Base-by-base conservation (phyloP, 805 yeast species). In the Saturnispora saitoi region DNA sequence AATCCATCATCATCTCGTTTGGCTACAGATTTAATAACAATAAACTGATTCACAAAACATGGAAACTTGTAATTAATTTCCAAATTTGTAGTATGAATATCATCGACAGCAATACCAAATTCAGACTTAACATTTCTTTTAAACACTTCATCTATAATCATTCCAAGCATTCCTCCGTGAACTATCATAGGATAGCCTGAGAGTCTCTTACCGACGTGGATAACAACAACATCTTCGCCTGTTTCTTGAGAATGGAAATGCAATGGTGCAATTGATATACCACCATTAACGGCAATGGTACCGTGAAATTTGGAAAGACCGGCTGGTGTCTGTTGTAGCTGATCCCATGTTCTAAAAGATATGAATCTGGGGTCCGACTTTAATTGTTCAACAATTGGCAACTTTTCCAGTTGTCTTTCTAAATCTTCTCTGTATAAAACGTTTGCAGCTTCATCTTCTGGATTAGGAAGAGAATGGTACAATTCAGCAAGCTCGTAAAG, bases 91-190 rank as follows among this genome's bases (percentile, higher is more conserved):
- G 82, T 79, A 54, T 71, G 74, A 4, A 57, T 52, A 58, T 63
- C 56, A 58, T 57, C 3, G n/a, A 47, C 41, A 6, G 36, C 32
- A 65, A 68, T 42, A 4, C 53, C 54, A 19, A 49, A 51, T 29
- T 56, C 59, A 19, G 54, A 52, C 10, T 57, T 54, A 20, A 61
- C 55, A 36, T 56, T 53, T 14, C 58, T 47, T 54, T 81, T 80
- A 67, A 82, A 75, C 6, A 84, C 73, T 56, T 89, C 95, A 58
- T 87, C 93, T 48, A 88, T 67, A 1, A 89, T 68, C 0, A 95
- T 81, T 8, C 90, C 95, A 29, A 89, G 62, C 28, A 90, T 77
- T 0, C 97, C 97, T 3, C 97, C 97, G 61, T 89, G 97, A 3
- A 87, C 75, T 17, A 90, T 66, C 56, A 86, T 82, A 2, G 96